These are phyloP conservation scores for Akanthomyces uredinophilus DNA, from an alignment of 2,329 filamentous ascomycete species.

Conservation along the genomic window DNA sequence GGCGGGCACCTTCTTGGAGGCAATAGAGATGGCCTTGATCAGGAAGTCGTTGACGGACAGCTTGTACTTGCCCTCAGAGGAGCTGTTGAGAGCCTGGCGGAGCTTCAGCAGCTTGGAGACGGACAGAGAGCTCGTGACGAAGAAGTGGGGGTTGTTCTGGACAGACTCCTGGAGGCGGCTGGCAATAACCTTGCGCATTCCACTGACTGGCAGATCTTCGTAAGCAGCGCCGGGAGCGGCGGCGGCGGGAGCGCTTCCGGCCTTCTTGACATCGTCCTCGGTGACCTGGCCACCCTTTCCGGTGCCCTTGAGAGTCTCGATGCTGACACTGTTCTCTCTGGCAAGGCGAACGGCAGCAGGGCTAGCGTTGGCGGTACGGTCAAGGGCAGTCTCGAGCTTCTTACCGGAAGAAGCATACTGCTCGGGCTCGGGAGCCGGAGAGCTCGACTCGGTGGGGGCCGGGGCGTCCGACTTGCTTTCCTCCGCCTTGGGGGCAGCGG, in stretches of 20 bases:
- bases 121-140: slow-evolving; percentile 84
- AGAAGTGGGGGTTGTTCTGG: slow-evolving; percentile 97
- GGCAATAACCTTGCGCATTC: slow-evolving; percentile 98
- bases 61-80: slow-evolving; percentile 91
- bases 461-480: slow-evolving; percentile 61
- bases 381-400: slow-evolving; percentile 75
- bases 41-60: slow-evolving; percentile 99
- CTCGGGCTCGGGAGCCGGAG: slow-evolving; percentile 50
- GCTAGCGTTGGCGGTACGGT: slow-evolving; percentile 71
- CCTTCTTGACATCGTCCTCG: slow-evolving; percentile 90
- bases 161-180: slow-evolving; percentile 81
- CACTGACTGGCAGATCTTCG: slow-evolving; percentile 76
- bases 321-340: slow-evolving; percentile 73
- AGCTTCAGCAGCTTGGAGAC: slow-evolving; percentile 96
- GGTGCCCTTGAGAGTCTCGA: slow-evolving; percentile 78
- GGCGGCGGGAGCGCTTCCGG: slow-evolving; percentile 48
- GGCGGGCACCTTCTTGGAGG: slow-evolving; percentile 86
- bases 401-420: slow-evolving; percentile 71
- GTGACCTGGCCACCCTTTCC: slow-evolving; percentile 84
- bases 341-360: slow-evolving; percentile 76
- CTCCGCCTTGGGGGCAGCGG: slow-evolving; percentile 62
- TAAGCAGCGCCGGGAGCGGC: slow-evolving; percentile 60
- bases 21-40: slow-evolving; percentile 88
- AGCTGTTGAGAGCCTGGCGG: slow-evolving; percentile 84
- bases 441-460: slow-evolving; percentile 45